A percentile compares a stretch with the other conserved stretches of the same genome.
phyloP scores from a whole-genome alignment of 176 grass and related monocot genomes.

The Oryza rufipogon region DNA sequence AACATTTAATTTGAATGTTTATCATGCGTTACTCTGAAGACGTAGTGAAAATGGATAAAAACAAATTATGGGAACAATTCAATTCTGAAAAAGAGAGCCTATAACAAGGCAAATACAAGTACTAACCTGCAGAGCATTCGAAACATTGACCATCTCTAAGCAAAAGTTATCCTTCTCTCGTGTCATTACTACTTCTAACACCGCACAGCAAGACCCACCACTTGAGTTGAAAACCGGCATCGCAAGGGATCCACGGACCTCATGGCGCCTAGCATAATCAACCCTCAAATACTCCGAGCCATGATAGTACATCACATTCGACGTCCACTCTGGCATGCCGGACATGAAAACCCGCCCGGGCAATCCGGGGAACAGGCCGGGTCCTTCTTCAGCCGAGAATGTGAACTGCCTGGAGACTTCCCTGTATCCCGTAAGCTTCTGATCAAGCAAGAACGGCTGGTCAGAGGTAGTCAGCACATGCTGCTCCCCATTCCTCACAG shows the following conservation, averaged over 20 bases:
- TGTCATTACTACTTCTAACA: conserved; percentile 63
- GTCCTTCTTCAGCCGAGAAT: conserved; percentile 51
- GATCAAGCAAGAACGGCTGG: conserved; percentile 64
- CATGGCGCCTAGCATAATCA: conserved; percentile 55
- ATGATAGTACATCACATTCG: conserved; percentile 61
- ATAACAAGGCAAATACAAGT: conserved; percentile 1
- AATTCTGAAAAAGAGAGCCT: neutral
- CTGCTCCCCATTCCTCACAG: conserved; percentile 48
- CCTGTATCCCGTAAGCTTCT: conserved; percentile 57
- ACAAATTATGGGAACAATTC: neutral
- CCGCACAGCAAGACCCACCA: conserved; percentile 48
- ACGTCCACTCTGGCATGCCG: conserved; percentile 63
- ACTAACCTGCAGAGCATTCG: conserved; percentile 58
- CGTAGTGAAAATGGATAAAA: neutral
- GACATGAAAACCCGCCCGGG: conserved; percentile 65
- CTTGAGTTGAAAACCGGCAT: conserved; percentile 56
- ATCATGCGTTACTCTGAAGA: neutral
- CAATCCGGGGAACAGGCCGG: conserved; percentile 56
- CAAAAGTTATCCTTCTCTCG: conserved; percentile 63
- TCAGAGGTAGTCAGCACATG: conserved; percentile 56
- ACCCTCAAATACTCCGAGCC: conserved; percentile 57
- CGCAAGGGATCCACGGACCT: conserved; percentile 60
- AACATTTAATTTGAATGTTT: neutral
- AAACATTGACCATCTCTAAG: conserved; percentile 55
- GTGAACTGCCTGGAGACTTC: conserved; percentile 66